A percentile compares a stretch with the other conserved stretches of the same genome.
Evolutionary conservation across 2,329 filamentous ascomycete species (phyloP).

Genomic region (Aspergillus sp.): DNA sequence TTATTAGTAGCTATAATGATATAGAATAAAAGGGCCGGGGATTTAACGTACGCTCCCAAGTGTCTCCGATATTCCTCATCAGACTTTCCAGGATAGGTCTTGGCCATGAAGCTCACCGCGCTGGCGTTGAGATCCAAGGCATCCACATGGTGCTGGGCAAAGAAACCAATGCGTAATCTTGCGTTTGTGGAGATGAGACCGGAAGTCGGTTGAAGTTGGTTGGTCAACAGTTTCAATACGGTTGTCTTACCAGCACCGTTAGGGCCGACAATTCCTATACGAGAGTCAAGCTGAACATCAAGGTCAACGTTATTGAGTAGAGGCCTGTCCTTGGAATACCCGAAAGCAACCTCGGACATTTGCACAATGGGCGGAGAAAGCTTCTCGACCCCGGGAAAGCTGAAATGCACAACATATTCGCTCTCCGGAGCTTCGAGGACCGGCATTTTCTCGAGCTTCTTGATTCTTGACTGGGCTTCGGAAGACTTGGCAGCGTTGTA

Average conservation of each 20-base stretch:
- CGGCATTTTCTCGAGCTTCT: constrained; percentile 97
- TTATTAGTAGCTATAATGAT: constrained; percentile 1
- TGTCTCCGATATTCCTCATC: constrained; percentile 97
- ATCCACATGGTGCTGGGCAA: constrained; percentile 97
- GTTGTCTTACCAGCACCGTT: constrained; percentile 99
- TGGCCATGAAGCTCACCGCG: constrained; percentile 94
- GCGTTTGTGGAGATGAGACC: constrained; percentile 87
- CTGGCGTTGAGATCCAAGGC: constrained; percentile 84
- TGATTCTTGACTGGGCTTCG: constrained; percentile 96
- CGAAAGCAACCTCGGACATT: constrained; percentile 89
- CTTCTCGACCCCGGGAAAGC: constrained; percentile 96
- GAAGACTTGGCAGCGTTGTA: constrained; percentile 99
- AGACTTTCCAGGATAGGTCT: constrained; percentile 79
- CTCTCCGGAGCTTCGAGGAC: constrained; percentile 83
- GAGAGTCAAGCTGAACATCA: constrained; percentile 94
- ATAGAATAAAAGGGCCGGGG: background rate
- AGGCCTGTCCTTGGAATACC: constrained; percentile 74
- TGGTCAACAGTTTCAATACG: constrained; percentile 93
- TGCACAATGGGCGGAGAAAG: constrained; percentile 96
- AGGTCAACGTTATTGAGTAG: constrained; percentile 84
- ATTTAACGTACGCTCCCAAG: constrained; percentile 71
- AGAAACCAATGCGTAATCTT: constrained; percentile 87
- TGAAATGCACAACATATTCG: constrained; percentile 95
- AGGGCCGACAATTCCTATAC: constrained; percentile 97
- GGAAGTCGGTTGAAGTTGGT: constrained; percentile 68